A percentile compares a stretch with the other conserved stretches of the same genome.
These are phyloP conservation scores for Gnomoniopsis smithogilvyi DNA, from an alignment of 2,329 filamentous ascomycete genomes.

Conservation along the genomic window DNA sequence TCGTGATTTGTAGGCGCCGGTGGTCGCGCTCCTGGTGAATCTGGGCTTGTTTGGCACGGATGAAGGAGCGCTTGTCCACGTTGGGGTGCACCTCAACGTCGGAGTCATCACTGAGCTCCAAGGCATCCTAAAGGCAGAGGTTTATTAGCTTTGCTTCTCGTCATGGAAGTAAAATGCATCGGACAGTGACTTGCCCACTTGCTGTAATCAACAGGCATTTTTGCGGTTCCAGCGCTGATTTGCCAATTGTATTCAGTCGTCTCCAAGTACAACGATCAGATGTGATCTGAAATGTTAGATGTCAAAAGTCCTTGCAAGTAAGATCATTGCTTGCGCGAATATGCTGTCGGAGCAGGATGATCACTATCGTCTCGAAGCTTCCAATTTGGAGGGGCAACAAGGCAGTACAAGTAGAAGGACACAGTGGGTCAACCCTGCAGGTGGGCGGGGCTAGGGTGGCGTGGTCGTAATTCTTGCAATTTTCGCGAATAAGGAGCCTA, in stretches of 20 bases:
- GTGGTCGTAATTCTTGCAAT: too few relatives aligned
- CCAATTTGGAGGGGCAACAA: background rate
- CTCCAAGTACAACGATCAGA: background rate
- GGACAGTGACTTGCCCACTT: conserved; percentile 52
- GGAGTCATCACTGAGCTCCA: conserved; percentile 97
- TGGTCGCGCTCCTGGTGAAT: conserved; percentile 90
- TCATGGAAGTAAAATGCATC: background rate
- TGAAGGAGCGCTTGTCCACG: conserved; percentile 97
- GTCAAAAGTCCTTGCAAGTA: background rate
- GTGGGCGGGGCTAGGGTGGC: too few relatives aligned
- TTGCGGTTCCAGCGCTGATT: background rate
- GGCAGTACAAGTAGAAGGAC: too few relatives aligned
- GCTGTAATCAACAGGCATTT: conserved; percentile 54
- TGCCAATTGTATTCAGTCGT: background rate
- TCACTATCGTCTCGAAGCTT: background rate
- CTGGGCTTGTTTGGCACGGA: conserved; percentile 95
- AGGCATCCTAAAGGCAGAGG: conserved; percentile 60
- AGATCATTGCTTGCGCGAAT: background rate
- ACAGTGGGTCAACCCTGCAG: too few relatives aligned
- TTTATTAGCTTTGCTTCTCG: background rate
- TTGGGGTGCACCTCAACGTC: conserved; percentile 98
- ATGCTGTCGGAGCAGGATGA: background rate
- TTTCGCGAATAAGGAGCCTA: too few relatives aligned
- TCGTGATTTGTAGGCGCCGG: conserved; percentile 84
- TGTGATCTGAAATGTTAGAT: background rate